These are phyloP conservation scores for Trichothecium sympodiale DNA, from an alignment of 2,329 filamentous ascomycete species.

Conservation along the genomic window DNA sequence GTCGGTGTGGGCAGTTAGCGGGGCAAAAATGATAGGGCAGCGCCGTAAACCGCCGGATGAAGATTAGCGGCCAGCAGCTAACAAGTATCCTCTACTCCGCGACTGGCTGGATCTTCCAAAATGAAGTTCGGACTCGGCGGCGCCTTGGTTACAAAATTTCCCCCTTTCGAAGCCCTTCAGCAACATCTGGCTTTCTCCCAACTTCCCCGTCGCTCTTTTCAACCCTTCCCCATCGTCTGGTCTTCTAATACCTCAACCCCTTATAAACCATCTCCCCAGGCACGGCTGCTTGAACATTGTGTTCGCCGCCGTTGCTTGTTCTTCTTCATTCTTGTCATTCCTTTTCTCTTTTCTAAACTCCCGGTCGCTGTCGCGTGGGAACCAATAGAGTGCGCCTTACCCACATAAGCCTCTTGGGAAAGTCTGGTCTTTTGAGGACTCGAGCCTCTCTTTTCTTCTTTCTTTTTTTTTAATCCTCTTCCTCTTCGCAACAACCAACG, in stretches of 20 bases:
- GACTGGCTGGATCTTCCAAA: too few relatives aligned
- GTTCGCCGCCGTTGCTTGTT: too few relatives aligned
- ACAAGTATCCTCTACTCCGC: too few relatives aligned
- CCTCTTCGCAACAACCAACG: not conserved
- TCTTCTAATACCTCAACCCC: constrained; percentile 7
- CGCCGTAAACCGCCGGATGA: too few relatives aligned
- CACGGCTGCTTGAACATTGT: too few relatives aligned
- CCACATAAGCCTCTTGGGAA: not conserved
- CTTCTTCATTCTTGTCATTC: constrained; percentile 12
- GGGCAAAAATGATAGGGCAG: too few relatives aligned
- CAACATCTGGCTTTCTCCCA: not conserved
- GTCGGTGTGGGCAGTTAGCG: too few relatives aligned
- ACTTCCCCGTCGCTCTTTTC: not conserved
- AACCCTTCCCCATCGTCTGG: constrained; percentile 13
- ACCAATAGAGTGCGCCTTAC: not conserved
- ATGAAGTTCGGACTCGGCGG: too few relatives aligned
- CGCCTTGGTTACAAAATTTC: not conserved
- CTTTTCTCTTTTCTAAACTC: not conserved
- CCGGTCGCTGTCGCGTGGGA: not conserved
- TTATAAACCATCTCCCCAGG: too few relatives aligned
- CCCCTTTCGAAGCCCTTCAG: not conserved
- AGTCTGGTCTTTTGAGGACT: not conserved
- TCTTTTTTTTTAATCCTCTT: not conserved
- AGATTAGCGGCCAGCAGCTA: too few relatives aligned
- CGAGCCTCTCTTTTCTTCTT: not conserved